Evolutionary conservation across 2,329 filamentous ascomycete species (phyloP).

Genomic region (Alternaria panax): DNA sequence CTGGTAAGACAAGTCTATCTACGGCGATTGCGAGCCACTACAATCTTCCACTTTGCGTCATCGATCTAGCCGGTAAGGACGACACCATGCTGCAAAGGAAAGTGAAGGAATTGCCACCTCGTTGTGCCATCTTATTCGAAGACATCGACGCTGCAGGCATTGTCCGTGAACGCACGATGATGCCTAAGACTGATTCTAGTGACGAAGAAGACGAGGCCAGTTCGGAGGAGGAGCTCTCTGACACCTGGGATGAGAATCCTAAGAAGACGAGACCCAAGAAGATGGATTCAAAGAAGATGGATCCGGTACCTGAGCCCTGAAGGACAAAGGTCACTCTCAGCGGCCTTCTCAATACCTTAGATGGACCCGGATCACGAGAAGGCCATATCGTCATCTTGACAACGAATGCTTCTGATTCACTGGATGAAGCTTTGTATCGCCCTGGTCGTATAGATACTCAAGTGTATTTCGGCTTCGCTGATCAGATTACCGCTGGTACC

Average conservation of each 20-base stretch:
- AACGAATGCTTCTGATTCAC: background rate
- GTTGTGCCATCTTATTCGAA: background rate
- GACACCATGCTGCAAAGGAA: background rate
- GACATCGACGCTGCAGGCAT: background rate
- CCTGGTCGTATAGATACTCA: background rate
- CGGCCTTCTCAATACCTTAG: background rate
- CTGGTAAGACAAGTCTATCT: slow-evolving; percentile 18
- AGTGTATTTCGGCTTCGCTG: background rate
- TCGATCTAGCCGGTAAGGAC: background rate
- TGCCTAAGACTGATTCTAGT: background rate
- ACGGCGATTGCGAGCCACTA: slow-evolving; percentile 14
- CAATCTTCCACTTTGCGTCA: slow-evolving; percentile 21
- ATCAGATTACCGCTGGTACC: background rate
- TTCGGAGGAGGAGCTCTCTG: background rate
- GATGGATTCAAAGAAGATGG: background rate
- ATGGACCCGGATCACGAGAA: background rate
- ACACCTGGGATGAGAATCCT: background rate
- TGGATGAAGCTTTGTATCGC: slow-evolving; percentile 4
- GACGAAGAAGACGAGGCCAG: background rate
- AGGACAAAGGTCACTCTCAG: slow-evolving; percentile 7
- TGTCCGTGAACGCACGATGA: background rate
- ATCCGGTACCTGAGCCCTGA: background rate
- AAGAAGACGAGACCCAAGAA: background rate
- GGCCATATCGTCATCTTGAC: slow-evolving; percentile 2
- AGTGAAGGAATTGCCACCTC: background rate